phyloP scores from a whole-genome alignment of 345 rosid genomes.

The Gossypium australe region DNA sequence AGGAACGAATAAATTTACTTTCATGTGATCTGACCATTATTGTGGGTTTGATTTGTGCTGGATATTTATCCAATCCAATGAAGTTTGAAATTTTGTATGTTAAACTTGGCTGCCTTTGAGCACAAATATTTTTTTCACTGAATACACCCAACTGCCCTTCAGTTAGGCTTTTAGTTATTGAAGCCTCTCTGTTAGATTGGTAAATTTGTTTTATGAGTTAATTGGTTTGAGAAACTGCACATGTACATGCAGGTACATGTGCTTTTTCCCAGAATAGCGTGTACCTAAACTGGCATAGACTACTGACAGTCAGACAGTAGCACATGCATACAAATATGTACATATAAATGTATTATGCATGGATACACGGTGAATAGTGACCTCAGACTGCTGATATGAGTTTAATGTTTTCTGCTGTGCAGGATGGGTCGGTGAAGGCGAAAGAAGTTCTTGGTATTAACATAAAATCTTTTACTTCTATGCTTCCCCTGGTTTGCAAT shows the following conservation, averaged over 20 bases:
- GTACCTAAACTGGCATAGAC: not conserved
- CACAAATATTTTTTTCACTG: not conserved
- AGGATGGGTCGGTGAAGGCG: slow-evolving; percentile 73
- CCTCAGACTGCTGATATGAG: not conserved
- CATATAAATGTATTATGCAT: not conserved
- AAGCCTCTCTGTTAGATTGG: not conserved
- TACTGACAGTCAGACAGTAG: not conserved
- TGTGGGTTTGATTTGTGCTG: not conserved
- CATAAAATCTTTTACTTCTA: not conserved
- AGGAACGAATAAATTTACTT: not conserved
- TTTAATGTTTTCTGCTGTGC: slow-evolving; percentile 25
- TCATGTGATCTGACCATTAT: not conserved
- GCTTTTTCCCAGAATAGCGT: not conserved
- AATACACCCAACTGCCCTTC: not conserved
- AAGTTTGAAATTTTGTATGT: not conserved
- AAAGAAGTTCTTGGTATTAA: slow-evolving; percentile 71
- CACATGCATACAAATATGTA: not conserved
- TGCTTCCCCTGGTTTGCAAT: not conserved
- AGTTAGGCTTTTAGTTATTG: not conserved
- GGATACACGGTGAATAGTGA: not conserved
- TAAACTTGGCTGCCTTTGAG: not conserved
- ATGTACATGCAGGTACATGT: not conserved
- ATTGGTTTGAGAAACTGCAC: not conserved
- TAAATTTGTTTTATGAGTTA: not conserved
- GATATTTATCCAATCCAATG: not conserved